A percentile compares a stretch with the other conserved stretches of the same genome.
Evolutionary conservation across 148 eudicot genomes (phyloP).

Genomic region (Cornus kousa): DNA sequence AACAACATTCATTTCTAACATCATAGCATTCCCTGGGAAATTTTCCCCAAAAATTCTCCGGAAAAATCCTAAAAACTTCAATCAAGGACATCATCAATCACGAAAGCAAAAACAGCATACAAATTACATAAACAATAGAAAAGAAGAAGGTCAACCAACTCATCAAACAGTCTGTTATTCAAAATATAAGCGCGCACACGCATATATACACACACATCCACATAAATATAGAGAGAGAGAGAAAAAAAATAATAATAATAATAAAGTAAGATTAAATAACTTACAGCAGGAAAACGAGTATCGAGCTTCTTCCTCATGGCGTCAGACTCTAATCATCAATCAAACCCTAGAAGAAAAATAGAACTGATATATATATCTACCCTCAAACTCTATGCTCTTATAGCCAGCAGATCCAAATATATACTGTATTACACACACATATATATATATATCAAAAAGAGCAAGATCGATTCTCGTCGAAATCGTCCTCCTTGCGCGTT

Average conservation of each 20-base stretch:
- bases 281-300: constrained; percentile 48
- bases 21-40: no score
- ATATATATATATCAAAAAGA: neutral
- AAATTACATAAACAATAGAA: no score
- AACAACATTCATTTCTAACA: no score
- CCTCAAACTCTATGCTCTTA: neutral
- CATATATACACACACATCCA: neutral
- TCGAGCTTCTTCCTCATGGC: constrained; percentile 44
- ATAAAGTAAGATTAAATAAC: neutral
- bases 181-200: no score
- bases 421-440: neutral
- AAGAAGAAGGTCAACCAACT: neutral
- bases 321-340: neutral
- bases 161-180: no score
- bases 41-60: neutral
- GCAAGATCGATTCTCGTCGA: neutral
- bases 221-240: neutral
- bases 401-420: neutral
- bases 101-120: neutral
- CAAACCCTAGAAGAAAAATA: constrained; percentile 11
- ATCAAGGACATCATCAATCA: neutral
- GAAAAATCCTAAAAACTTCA: no score
- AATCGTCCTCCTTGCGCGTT: neutral
- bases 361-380: neutral
- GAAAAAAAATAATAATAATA: neutral